Evolutionary conservation across 805 yeast species (phyloP).

Genomic region (Monosporozyma servazzii): DNA sequence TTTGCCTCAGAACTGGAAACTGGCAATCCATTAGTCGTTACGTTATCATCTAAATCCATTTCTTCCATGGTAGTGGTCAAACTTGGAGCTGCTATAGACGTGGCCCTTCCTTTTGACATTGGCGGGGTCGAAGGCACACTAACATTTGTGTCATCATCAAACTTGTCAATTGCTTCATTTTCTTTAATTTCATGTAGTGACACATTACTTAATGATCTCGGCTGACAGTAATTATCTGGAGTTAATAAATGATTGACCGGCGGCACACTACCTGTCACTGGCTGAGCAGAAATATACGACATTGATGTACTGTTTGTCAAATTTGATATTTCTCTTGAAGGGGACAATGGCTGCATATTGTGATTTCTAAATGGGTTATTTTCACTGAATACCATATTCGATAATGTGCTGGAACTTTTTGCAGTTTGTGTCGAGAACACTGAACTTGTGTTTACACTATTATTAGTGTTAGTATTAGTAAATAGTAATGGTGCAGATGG

Average conservation of each 20-base stretch:
- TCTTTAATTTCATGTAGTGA: constrained; percentile 31
- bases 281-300: background rate
- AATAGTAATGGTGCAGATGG: constrained; percentile 1
- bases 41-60: background rate
- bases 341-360: background rate
- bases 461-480: background rate
- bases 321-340: background rate
- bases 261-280: background rate
- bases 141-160: constrained; percentile 3
- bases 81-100: background rate
- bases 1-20: background rate
- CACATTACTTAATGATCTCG: constrained; percentile 16
- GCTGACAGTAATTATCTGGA: background rate
- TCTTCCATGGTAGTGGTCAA: background rate
- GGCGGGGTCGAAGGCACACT: background rate
- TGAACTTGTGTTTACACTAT: background rate
- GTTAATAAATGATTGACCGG: background rate
- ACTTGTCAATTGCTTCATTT: constrained; percentile 24
- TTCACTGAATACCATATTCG: background rate
- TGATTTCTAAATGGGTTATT: constrained; percentile 8
- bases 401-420: background rate
- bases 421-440: background rate
- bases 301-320: background rate
- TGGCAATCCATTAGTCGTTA: background rate
- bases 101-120: background rate